These are phyloP conservation scores for Colletotrichum sojae DNA, from an alignment of 2,329 filamentous ascomycete species.

Conservation along the genomic window DNA sequence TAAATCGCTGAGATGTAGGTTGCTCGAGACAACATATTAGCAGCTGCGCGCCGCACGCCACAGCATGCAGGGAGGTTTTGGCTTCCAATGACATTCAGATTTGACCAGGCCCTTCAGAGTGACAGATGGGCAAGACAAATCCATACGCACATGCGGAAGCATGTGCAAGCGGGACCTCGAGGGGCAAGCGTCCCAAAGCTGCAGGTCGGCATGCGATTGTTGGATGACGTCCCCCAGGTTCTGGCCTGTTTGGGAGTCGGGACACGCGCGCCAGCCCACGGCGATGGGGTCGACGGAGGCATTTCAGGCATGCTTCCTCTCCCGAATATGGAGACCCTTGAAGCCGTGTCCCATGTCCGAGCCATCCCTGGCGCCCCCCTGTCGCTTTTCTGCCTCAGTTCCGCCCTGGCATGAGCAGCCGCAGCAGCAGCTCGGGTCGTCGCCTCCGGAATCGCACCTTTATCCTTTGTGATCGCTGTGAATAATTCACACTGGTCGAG, in stretches of 20 bases:
- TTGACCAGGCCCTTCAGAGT: slow-evolving; percentile 14
- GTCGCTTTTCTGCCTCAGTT: not conserved
- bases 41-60: slow-evolving; percentile 9
- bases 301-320: slow-evolving; percentile 34
- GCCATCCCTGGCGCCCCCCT: slow-evolving; percentile 17
- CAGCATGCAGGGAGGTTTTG: slow-evolving; percentile 25
- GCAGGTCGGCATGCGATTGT: slow-evolving; percentile 28
- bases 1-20: slow-evolving; percentile 12
- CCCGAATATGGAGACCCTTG: slow-evolving; percentile 34
- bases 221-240: slow-evolving; percentile 36
- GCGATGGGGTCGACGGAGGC: slow-evolving; percentile 24
- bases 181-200: slow-evolving; percentile 14
- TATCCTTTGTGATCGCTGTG: slow-evolving; percentile 36
- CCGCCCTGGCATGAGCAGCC: not conserved
- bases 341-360: not conserved
- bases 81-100: slow-evolving; percentile 31
- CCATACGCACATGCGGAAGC: slow-evolving; percentile 29
- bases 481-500: slow-evolving; percentile 27
- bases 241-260: slow-evolving; percentile 37
- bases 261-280: slow-evolving; percentile 24
- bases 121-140: slow-evolving; percentile 22
- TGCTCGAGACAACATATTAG: not conserved
- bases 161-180: slow-evolving; percentile 34
- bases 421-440: slow-evolving; percentile 26
- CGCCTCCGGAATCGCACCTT: slow-evolving; percentile 40